phyloP scores from a whole-genome alignment of 1,139 yeast genomes.

The Wickerhamomyces sp. region DNA sequence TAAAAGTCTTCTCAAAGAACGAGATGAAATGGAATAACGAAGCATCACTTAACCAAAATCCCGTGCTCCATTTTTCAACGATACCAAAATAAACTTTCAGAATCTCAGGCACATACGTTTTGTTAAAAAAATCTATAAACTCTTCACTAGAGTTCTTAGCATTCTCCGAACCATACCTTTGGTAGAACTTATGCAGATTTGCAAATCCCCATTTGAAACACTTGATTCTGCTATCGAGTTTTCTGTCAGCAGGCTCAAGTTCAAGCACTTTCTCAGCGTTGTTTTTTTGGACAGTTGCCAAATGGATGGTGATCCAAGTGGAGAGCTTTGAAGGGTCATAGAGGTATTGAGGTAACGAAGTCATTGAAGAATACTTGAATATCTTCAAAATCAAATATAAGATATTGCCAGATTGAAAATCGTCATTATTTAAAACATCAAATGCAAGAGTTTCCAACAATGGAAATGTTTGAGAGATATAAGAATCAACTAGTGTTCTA shows the following conservation, averaged over 20 bases:
- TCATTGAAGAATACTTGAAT: conserved; percentile 58
- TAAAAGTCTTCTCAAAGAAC: conserved; percentile 58
- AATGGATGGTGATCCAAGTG: conserved; percentile 61
- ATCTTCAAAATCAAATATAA: conserved; percentile 58
- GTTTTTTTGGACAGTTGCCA: conserved; percentile 51
- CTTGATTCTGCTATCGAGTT: conserved; percentile 48
- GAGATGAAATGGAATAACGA: conserved; percentile 59
- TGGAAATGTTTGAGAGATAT: conserved; percentile 50
- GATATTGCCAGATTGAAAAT: conserved; percentile 47
- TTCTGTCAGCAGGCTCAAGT: conserved; percentile 49
- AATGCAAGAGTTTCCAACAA: conserved; percentile 46
- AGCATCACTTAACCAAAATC: conserved; percentile 58
- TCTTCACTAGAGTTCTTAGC: conserved; percentile 37
- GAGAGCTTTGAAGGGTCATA: conserved; percentile 45
- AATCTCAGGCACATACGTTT: conserved; percentile 57
- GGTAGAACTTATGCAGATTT: conserved; percentile 54
- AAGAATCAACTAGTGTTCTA: conserved; percentile 41
- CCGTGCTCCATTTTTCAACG: conserved; percentile 56
- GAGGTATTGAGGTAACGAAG: conserved; percentile 55
- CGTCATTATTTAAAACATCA: conserved; percentile 34
- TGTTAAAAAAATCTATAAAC: conserved; percentile 44
- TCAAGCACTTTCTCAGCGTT: conserved; percentile 53
- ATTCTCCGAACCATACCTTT: conserved; percentile 45
- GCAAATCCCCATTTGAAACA: conserved; percentile 74
- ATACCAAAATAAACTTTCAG: conserved; percentile 54